A percentile compares a stretch with the other conserved stretches of the same genome.
Evolutionary conservation across 2,329 filamentous ascomycete genomes (phyloP).

Genomic region (Aureobasidium mangrovei): DNA sequence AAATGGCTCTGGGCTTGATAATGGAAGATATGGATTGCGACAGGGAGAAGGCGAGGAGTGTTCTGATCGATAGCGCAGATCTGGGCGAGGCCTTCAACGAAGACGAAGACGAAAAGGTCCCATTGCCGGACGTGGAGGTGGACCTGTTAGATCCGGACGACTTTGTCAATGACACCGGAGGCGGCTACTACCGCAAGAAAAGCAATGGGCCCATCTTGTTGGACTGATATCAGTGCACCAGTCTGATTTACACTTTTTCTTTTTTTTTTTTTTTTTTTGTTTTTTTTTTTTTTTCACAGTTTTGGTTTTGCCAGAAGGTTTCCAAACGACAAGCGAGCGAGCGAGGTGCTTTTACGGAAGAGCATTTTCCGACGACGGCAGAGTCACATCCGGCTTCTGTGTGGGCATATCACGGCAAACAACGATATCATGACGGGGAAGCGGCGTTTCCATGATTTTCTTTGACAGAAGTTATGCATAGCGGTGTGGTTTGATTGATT

Average conservation of each 20-base stretch:
- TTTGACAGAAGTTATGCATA: background rate
- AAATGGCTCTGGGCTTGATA: conserved; percentile 28
- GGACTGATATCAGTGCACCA: too few species aligned
- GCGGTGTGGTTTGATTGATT: background rate
- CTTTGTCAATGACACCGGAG: background rate
- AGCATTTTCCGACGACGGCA: background rate
- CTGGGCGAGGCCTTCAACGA: conserved; percentile 27
- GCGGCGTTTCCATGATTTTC: background rate
- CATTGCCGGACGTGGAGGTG: background rate
- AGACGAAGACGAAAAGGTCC: conserved; percentile 21
- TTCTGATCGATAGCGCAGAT: conserved; percentile 26
- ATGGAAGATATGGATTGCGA: conserved; percentile 26
- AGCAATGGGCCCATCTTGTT: too few species aligned
- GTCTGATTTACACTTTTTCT: too few species aligned
- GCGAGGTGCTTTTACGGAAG: background rate
- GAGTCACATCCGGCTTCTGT: background rate
- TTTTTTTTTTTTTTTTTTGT: too few species aligned
- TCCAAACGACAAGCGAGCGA: too few species aligned
- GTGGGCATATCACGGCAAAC: background rate
- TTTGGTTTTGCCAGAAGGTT: too few species aligned
- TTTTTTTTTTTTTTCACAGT: too few species aligned
- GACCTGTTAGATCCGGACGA: background rate
- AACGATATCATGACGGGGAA: conserved; percentile 1
- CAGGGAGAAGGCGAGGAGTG: conserved; percentile 18
- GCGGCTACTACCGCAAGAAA: too few species aligned